phyloP scores from a whole-genome alignment of 2,329 filamentous ascomycete species.

The Chrysoporthe puriensis region DNA sequence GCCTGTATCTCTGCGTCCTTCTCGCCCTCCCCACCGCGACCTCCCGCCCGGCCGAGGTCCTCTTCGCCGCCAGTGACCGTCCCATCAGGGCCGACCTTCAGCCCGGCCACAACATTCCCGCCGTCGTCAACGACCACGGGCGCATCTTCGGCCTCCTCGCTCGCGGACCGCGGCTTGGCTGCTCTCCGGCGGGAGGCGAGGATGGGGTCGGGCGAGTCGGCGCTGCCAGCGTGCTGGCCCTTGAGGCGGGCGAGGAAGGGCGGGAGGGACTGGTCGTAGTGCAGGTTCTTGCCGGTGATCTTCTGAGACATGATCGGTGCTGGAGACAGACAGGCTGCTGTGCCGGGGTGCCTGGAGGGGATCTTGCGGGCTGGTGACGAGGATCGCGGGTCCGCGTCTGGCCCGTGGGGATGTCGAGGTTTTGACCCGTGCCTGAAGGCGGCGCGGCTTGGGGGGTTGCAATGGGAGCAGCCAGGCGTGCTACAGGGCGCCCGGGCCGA shows the following conservation, averaged over 20 bases:
- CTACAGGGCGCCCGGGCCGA: too few species aligned
- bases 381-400: not conserved
- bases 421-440: not conserved
- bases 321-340: not conserved
- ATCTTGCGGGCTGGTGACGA: too few species aligned
- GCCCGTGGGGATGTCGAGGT: not conserved
- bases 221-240: constrained; percentile 53
- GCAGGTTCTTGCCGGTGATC: constrained; percentile 72
- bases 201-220: constrained; percentile 55
- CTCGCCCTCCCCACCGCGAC: constrained; percentile 15
- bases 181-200: constrained; percentile 54
- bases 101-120: constrained; percentile 60
- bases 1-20: not conserved
- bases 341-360: not conserved
- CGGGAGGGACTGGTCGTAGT: constrained; percentile 63
- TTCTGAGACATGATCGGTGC: constrained; percentile 53
- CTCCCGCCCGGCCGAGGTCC: constrained; percentile 30
- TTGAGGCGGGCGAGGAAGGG: constrained; percentile 64
- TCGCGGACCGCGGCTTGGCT: constrained; percentile 58
- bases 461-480: too few species aligned
- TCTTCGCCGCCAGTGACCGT: constrained; percentile 37
- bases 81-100: constrained; percentile 47
- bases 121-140: constrained; percentile 76
- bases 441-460: not conserved
- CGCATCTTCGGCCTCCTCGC: constrained; percentile 75